Conservation (phyloP, 106 monocot species). For the Vanilla planifolia region DNA sequence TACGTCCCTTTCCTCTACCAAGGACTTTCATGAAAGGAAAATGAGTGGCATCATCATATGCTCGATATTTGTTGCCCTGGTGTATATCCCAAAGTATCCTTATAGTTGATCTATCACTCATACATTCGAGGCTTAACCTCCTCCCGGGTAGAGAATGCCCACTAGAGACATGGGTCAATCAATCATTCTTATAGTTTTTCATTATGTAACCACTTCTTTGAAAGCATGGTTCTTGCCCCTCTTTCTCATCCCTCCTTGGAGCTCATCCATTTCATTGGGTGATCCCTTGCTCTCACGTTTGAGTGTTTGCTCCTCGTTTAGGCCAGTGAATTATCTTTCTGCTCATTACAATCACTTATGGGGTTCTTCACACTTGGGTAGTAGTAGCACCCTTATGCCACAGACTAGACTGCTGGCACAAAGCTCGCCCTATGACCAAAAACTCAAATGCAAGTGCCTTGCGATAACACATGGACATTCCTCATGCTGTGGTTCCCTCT, state of each 20-base stretch:
- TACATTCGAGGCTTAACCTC: constrained; percentile 8
- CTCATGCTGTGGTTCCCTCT: no score
- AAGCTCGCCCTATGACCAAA: no score
- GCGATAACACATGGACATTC: no score
- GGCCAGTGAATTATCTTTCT: constrained; percentile 18
- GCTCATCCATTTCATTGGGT: constrained; percentile 19
- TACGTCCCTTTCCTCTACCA: no score
- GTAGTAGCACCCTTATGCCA: no score
- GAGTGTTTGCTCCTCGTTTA: constrained; percentile 33
- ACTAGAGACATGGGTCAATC: constrained; percentile 7
- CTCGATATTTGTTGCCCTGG: no score
- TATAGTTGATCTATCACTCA: constrained; percentile 20
- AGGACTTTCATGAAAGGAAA: no score
- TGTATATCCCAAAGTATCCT: constrained; percentile 6
- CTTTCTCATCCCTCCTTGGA: constrained; percentile 9
- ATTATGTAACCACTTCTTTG: background rate
- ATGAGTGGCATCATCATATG: no score
- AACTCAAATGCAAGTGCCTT: no score
- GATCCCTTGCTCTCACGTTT: constrained; percentile 33
- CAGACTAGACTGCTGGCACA: no score
- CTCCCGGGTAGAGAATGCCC: constrained; percentile 11
- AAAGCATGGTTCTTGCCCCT: background rate
- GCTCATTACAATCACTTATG: no score
- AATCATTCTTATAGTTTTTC: constrained; percentile 1
- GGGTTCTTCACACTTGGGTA: no score